Conservation (phyloP, 345 rosid species). For the Rhizophora mangle region DNA sequence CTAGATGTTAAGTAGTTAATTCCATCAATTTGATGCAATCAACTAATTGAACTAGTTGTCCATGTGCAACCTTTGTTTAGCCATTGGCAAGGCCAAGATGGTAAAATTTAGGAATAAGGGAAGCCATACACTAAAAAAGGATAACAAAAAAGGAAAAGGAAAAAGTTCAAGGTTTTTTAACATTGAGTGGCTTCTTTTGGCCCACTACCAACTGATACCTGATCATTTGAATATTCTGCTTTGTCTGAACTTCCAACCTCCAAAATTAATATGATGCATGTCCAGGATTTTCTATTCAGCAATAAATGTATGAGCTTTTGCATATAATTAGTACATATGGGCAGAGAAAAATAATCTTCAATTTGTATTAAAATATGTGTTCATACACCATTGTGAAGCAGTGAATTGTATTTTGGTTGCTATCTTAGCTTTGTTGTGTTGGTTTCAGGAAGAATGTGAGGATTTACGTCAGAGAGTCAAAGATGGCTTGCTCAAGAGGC, state of each 20-base stretch:
- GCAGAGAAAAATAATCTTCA: background rate
- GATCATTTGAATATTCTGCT: background rate
- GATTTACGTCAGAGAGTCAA: conserved; percentile 59
- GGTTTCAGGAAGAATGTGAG: conserved; percentile 75
- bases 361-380: background rate
- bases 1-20: no score
- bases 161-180: no score
- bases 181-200: background rate
- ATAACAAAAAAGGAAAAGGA: no score
- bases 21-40: no score
- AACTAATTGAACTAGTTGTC: no score
- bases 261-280: background rate
- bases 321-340: background rate
- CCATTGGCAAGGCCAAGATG: no score
- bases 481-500: conserved; percentile 53
- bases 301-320: no score
- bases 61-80: no score
- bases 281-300: background rate
- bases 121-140: no score
- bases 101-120: no score
- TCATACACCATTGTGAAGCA: background rate
- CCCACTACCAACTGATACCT: background rate
- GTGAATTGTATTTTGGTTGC: background rate
- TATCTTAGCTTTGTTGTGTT: conserved; percentile 22
- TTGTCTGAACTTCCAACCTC: background rate